Percentiles rank a stretch among this genome's conserved stretches.
These are phyloP conservation scores for Mycena sanguinolenta DNA, from an alignment of 768 basidiomycete genomes.

Conservation along the genomic window DNA sequence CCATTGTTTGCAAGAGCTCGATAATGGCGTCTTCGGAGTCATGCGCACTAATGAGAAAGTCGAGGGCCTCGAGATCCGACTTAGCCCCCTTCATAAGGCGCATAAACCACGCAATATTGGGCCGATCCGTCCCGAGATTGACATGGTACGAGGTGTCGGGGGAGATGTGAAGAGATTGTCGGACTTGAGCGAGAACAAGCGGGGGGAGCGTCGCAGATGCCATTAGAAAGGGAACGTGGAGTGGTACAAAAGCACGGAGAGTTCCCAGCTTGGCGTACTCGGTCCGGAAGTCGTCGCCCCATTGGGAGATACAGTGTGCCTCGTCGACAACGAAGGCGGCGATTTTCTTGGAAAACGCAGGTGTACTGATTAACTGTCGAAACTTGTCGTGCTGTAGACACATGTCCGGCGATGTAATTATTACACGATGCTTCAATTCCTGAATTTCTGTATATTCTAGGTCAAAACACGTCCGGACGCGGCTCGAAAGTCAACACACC, in stretches of 20 bases:
- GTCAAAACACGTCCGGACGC: too few species aligned
- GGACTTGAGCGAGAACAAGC: background rate
- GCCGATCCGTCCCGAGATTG: too few species aligned
- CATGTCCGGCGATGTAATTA: background rate
- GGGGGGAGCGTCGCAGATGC: background rate
- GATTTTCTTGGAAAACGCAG: background rate
- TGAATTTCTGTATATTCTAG: background rate
- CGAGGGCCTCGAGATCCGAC: background rate
- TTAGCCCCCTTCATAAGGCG: background rate
- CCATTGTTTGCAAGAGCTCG: background rate
- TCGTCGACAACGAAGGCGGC: background rate
- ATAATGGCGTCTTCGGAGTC: background rate
- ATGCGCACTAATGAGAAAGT: background rate
- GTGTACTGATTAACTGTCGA: background rate
- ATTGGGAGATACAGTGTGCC: constrained; percentile 11
- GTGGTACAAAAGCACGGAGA: background rate
- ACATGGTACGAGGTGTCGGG: too few species aligned
- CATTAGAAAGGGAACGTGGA: background rate
- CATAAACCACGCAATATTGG: too few species aligned
- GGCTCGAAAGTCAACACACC: background rate
- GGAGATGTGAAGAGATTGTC: background rate
- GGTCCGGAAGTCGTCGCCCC: background rate
- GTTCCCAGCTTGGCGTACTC: background rate
- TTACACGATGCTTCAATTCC: constrained; percentile 10
- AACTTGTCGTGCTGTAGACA: constrained; percentile 6